These are phyloP conservation scores for Lasiosphaeriaceae sp. DNA, from an alignment of 495 filamentous ascomycete species.

Conservation along the genomic window DNA sequence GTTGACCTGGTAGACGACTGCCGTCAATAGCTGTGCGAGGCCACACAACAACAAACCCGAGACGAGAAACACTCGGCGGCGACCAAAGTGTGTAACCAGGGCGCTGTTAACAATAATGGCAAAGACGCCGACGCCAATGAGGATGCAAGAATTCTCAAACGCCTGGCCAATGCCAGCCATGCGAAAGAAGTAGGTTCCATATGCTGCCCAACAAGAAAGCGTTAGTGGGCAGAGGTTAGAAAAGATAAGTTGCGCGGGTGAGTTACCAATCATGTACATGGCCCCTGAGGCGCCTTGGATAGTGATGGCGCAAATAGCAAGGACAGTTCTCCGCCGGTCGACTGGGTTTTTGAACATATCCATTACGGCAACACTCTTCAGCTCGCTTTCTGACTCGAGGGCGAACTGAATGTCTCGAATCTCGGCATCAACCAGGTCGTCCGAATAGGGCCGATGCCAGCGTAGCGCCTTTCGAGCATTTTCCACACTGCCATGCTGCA, in stretches of 20 bases:
- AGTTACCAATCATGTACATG: conserved; percentile 56
- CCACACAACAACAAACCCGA: conserved; percentile 48
- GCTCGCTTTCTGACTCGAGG: conserved; percentile 40
- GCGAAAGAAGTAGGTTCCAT: conserved; percentile 60
- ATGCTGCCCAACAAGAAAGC: conserved; percentile 30
- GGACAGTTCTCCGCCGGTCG: conserved; percentile 43
- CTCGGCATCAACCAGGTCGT: conserved; percentile 40
- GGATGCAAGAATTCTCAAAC: conserved; percentile 53
- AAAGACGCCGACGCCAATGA: conserved; percentile 47
- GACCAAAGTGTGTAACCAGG: conserved; percentile 50
- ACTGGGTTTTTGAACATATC: conserved; percentile 50
- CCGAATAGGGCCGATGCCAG: conserved; percentile 39
- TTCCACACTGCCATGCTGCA: conserved; percentile 42
- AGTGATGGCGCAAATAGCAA: conserved; percentile 46
- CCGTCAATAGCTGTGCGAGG: conserved; percentile 46
- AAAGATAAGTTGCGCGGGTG: neutral
- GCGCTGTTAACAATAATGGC: conserved; percentile 48
- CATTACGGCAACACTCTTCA: conserved; percentile 38
- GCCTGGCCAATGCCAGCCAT: conserved; percentile 55
- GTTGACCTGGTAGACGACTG: conserved; percentile 46
- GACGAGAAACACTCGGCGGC: conserved; percentile 48
- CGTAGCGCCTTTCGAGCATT: conserved; percentile 42
- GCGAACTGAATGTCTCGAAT: conserved; percentile 46
- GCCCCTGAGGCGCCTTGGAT: conserved; percentile 54
- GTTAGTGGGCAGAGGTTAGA: neutral